Conservation (phyloP, 306 rosid genomes). For the Sesbania bispinosa region DNA sequence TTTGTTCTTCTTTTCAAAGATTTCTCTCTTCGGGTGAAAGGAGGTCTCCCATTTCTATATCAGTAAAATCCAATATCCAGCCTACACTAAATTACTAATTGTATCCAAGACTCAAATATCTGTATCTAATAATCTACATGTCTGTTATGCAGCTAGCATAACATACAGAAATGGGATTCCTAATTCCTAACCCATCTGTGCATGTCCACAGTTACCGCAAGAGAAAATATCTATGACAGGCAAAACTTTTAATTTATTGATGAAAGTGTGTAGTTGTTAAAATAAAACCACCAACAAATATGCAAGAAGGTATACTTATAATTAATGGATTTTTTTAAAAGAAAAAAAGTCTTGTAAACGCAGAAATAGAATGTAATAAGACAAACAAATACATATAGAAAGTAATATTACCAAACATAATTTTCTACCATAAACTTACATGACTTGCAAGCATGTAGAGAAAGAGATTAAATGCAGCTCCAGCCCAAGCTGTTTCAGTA, state of each 20-base stretch:
- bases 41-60: not conserved
- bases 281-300: not conserved
- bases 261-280: not conserved
- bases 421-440: conserved; percentile 36
- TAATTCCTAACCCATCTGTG: no score
- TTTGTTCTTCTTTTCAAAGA: not conserved
- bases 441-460: conserved; percentile 85
- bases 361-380: not conserved
- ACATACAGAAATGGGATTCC: not conserved
- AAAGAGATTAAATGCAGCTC: conserved; percentile 75
- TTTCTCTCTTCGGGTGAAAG: not conserved
- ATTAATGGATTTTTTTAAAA: not conserved
- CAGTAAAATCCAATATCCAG: not conserved
- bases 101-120: not conserved
- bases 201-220: not conserved
- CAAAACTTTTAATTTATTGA: not conserved
- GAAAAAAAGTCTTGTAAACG: not conserved
- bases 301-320: not conserved
- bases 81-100: not conserved
- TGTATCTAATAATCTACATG: not conserved
- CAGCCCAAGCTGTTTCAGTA: conserved; percentile 69
- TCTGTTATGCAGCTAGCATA: not conserved
- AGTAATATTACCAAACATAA: not conserved
- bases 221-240: not conserved
- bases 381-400: not conserved